A percentile compares a stretch with the other conserved stretches of the same genome.
Evolutionary conservation across 139 green algal genomes (phyloP).

Genomic region (Mesostigma viride): DNA sequence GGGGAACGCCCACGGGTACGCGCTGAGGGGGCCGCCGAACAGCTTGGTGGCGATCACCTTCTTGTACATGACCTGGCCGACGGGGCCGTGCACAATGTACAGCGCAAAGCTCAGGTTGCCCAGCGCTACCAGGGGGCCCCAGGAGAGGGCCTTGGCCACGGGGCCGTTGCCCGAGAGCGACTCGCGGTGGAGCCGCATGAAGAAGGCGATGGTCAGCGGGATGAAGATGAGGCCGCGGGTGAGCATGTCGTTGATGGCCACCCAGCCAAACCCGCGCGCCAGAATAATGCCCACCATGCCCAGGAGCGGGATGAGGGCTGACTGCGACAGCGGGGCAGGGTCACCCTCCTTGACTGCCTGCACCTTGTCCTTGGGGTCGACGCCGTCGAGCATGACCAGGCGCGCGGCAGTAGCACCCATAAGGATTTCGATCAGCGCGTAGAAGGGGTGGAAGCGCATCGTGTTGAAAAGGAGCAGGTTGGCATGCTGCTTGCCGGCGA

Average conservation of each 20-base stretch:
- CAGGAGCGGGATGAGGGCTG: too few relatives aligned
- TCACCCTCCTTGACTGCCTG: too few relatives aligned
- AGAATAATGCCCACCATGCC: slow-evolving; percentile 15
- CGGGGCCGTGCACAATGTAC: slow-evolving; percentile 30
- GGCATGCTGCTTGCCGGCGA: slow-evolving; percentile 12
- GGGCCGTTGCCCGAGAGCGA: not conserved
- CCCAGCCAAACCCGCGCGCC: slow-evolving; percentile 8
- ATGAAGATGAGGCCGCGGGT: slow-evolving; percentile 22
- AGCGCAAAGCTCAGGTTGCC: slow-evolving; percentile 28
- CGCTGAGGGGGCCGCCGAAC: slow-evolving; percentile 13
- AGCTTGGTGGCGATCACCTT: slow-evolving; percentile 5
- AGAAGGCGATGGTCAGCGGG: slow-evolving; percentile 19
- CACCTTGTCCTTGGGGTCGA: not conserved
- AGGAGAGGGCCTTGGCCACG: not conserved
- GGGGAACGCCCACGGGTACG: slow-evolving; percentile 20
- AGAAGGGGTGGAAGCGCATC: slow-evolving; percentile 24
- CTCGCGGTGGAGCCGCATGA: slow-evolving; percentile 18
- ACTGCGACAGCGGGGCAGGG: too few relatives aligned
- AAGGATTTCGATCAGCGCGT: slow-evolving; percentile 19
- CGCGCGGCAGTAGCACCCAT: slow-evolving; percentile 22
- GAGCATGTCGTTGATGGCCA: slow-evolving; percentile 23
- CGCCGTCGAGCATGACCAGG: slow-evolving; percentile 19
- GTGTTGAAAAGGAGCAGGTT: slow-evolving; percentile 24
- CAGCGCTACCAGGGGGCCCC: slow-evolving; percentile 20
- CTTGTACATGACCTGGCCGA: slow-evolving; percentile 34